Conservation (phyloP, 345 rosid genomes). For the Aquilaria sinensis region DNA sequence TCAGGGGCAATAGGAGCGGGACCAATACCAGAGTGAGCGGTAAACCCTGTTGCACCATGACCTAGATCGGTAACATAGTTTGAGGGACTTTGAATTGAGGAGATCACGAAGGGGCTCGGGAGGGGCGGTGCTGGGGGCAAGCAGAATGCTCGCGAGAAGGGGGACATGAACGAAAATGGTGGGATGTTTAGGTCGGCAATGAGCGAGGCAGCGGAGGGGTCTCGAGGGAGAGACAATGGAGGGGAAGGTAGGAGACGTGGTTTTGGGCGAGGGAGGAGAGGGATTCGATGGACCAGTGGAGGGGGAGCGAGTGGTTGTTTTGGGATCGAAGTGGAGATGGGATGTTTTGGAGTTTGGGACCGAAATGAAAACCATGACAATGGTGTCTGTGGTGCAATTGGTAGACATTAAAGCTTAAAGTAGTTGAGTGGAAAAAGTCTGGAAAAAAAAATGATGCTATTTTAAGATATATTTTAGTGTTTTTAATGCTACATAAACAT, state of each 20-base stretch:
- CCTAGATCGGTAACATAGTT: slow-evolving; percentile 95
- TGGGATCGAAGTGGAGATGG: slow-evolving; percentile 40
- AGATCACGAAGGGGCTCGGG: slow-evolving; percentile 77
- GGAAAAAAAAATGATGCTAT: no score
- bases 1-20: slow-evolving; percentile 94
- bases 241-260: slow-evolving; percentile 34
- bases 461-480: no score
- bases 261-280: slow-evolving; percentile 20
- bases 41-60: slow-evolving; percentile 94
- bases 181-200: slow-evolving; percentile 47
- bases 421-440: not conserved
- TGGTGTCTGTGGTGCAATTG: no score
- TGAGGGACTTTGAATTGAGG: slow-evolving; percentile 64
- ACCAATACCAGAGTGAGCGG: slow-evolving; percentile 94
- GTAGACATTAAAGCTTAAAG: not conserved
- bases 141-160: slow-evolving; percentile 47
- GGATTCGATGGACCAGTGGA: slow-evolving; percentile 35
- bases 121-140: slow-evolving; percentile 24
- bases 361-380: slow-evolving; percentile 50
- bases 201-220: slow-evolving; percentile 20
- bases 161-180: slow-evolving; percentile 43
- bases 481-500: no score
- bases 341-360: slow-evolving; percentile 44
- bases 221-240: slow-evolving; percentile 21
- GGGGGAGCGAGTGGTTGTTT: slow-evolving; percentile 39